Evolutionary conservation across 345 rosid genomes (phyloP), one percentile per base, ranked within the genome.

Genomic region (Sapria himalayana): DNA sequence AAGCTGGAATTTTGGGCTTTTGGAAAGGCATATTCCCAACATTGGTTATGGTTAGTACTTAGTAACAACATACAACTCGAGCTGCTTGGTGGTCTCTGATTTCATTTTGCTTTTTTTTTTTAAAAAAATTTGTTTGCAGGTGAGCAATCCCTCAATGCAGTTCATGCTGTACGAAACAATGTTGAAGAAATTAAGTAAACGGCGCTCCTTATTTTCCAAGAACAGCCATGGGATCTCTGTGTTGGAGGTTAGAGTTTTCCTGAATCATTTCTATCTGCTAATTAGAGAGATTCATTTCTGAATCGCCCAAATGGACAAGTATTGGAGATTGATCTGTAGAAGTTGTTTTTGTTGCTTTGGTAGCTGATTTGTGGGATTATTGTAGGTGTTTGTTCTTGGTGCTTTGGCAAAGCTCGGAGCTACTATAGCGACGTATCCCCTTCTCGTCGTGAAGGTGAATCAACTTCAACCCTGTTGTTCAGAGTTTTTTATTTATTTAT

Each of bases 361-460:
- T 50, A 33, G 56, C 36, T 19, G 3, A 43, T 22, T 50, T 49
- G 46, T 46, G 47, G 37, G 14, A 17, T 56, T 46, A 29, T 61
- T 48, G n/a, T 47, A 79, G 99, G 67, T 74, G 57, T 89, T 89
- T 64, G 68, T 89, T 35, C 79, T 89, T 20, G 99, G 98, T 60
- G 95, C 98, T 55, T 31, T 84, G 58, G 98, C 98, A 32, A 89
- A 89, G 70, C 95, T 89, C 9, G 98, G 93, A 56, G 99, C 99
- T 33, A 89, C 99, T 39, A 64, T 80, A 24, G 72, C 77, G 31
- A 89, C 93, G 22, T 84, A 89, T 68, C 99, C 99, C 50, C 86
- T 89, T 48, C 63, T 77, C 3, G 99, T 89, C 41, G 93, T 89
- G 25, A 89, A 84, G 85, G 92, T 76, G 56, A 27, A 29, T 23